Evolutionary conservation across 495 filamentous ascomycete genomes (phyloP).

Genomic region (Geoglossum glabrum): DNA sequence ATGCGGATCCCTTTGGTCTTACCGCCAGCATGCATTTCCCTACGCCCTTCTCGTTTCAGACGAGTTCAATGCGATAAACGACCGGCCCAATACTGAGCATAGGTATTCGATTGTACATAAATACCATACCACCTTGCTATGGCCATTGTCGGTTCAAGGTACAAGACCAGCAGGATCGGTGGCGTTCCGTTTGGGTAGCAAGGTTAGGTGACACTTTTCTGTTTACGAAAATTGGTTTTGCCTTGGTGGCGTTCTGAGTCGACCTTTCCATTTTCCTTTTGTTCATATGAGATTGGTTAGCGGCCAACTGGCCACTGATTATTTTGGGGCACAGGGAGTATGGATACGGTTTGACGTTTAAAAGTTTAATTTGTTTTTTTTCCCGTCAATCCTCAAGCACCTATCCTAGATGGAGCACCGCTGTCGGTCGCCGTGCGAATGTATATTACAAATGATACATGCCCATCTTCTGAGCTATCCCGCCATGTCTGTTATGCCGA

Average conservation of each 20-base stretch:
- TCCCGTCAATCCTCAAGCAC: background rate
- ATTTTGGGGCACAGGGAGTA: background rate
- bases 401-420: background rate
- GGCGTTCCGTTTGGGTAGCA: background rate
- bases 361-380: background rate
- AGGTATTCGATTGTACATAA: background rate
- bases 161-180: background rate
- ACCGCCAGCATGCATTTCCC: constrained; percentile 90
- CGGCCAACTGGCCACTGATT: background rate
- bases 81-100: background rate
- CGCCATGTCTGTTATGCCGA: background rate
- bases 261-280: background rate
- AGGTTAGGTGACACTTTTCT: background rate
- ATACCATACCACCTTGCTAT: background rate
- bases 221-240: background rate
- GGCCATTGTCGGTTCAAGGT: background rate
- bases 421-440: background rate
- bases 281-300: background rate
- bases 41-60: constrained; percentile 66
- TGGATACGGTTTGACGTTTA: background rate
- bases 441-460: background rate
- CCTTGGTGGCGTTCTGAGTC: background rate
- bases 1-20: constrained; percentile 78
- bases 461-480: background rate
- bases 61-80: constrained; percentile 4